phyloP scores from a whole-genome alignment of 768 basidiomycete genomes.

The Lentinula edodes region DNA sequence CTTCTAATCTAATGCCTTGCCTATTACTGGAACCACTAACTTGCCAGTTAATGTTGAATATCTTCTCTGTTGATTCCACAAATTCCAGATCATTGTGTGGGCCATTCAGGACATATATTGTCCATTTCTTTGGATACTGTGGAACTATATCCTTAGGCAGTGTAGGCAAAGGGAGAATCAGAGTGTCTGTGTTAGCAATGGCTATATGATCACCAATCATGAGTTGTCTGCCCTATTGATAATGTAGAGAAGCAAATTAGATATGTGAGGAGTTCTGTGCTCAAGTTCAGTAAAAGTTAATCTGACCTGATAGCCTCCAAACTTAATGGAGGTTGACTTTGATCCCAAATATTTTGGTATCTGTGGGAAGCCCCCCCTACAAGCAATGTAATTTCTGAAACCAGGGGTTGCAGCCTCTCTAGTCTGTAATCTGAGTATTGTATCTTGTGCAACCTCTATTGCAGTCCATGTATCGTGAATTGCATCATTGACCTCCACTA shows the following conservation, averaged over 20 bases:
- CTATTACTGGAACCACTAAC: constrained; percentile 56
- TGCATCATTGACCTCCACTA: constrained; percentile 35
- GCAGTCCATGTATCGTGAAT: constrained; percentile 42
- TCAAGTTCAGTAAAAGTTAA: not conserved
- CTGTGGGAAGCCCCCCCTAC: constrained; percentile 56
- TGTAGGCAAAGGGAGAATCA: not conserved
- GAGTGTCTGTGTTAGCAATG: constrained; percentile 23
- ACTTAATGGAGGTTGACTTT: constrained; percentile 59
- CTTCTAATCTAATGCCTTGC: constrained; percentile 57
- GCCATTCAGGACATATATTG: constrained; percentile 50
- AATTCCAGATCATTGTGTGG: constrained; percentile 60
- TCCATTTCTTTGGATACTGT: constrained; percentile 42
- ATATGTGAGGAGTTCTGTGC: not conserved
- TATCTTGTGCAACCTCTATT: constrained; percentile 38
- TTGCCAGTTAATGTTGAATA: constrained; percentile 52
- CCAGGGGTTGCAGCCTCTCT: constrained; percentile 30
- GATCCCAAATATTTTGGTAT: constrained; percentile 54
- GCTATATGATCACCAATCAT: constrained; percentile 44
- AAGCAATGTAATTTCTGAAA: constrained; percentile 48
- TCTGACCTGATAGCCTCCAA: constrained; percentile 54
- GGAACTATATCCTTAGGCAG: constrained; percentile 31
- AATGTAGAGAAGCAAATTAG: constrained; percentile 7
- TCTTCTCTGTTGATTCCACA: constrained; percentile 37
- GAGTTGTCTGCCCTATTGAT: constrained; percentile 44
- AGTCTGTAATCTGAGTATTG: constrained; percentile 11